Conservation (phyloP, 371 early-diverging fungal species). For the Mortierella sp. region DNA sequence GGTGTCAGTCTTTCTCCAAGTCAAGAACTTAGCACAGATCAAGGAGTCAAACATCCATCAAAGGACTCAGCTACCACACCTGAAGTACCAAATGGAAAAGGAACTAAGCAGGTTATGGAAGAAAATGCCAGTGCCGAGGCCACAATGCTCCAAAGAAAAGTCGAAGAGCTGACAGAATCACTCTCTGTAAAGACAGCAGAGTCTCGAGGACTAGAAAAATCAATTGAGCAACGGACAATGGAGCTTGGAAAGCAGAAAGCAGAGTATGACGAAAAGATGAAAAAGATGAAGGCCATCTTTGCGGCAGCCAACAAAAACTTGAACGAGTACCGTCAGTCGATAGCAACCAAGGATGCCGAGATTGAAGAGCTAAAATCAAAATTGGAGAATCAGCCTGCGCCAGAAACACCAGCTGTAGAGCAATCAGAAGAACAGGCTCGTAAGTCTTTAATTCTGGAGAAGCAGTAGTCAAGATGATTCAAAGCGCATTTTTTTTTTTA, state of each 20-base stretch:
- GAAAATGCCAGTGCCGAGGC: too few relatives aligned
- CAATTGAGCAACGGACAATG: constrained; percentile 14
- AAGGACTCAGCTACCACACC: background rate
- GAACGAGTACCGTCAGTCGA: constrained; percentile 67
- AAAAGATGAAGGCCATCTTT: constrained; percentile 63
- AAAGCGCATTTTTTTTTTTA: background rate
- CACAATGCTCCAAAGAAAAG: too few relatives aligned
- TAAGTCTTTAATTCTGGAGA: too few relatives aligned
- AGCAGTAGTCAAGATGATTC: too few relatives aligned
- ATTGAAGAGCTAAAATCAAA: constrained; percentile 54
- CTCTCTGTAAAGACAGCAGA: constrained; percentile 17
- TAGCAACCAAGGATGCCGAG: constrained; percentile 61
- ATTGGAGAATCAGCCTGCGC: constrained; percentile 46
- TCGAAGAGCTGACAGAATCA: background rate
- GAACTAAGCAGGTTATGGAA: too few relatives aligned
- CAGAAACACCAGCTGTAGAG: constrained; percentile 33
- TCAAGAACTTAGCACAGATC: background rate
- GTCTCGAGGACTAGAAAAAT: constrained; percentile 16
- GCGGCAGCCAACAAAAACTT: constrained; percentile 70
- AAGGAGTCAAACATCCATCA: too few relatives aligned
- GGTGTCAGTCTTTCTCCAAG: background rate
- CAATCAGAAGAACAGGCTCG: constrained; percentile 51
- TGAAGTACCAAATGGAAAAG: constrained; percentile 1
- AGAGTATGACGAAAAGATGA: constrained; percentile 56
- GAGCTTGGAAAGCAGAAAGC: constrained; percentile 48